A percentile compares a stretch with the other conserved stretches of the same genome.
phyloP scores from a whole-genome alignment of 2,329 filamentous ascomycete species.

The Nothopassalora personata region DNA sequence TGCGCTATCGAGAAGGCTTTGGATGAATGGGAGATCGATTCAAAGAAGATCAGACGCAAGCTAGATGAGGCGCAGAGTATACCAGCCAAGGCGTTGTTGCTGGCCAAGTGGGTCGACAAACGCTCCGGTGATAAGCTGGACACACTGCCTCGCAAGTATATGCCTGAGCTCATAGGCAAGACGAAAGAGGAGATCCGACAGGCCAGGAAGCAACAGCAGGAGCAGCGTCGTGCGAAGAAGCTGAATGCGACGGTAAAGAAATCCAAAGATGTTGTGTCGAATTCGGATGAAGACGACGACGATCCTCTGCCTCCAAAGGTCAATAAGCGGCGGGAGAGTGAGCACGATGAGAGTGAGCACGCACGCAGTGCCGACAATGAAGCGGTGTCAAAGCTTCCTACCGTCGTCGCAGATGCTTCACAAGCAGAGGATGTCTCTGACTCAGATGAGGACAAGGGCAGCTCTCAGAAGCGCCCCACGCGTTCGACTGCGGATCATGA shows the following conservation, averaged over 20 bases:
- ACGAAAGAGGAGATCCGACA: slow-evolving; percentile 13
- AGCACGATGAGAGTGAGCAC: too few relatives aligned
- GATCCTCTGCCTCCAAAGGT: neutral
- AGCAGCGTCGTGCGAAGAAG: neutral
- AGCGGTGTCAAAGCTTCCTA: too few relatives aligned
- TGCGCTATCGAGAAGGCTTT: slow-evolving; percentile 28
- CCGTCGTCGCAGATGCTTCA: too few relatives aligned
- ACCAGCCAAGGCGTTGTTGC: slow-evolving; percentile 16
- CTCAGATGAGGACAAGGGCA: neutral
- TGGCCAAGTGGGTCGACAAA: slow-evolving; percentile 18
- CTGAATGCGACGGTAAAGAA: neutral
- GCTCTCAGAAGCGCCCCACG: neutral
- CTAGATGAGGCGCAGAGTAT: slow-evolving; percentile 14
- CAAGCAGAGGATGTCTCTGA: neutral
- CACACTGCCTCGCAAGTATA: slow-evolving; percentile 13
- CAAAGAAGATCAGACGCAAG: slow-evolving; percentile 14
- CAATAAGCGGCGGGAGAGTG: too few relatives aligned
- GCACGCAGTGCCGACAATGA: too few relatives aligned
- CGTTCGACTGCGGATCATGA: neutral
- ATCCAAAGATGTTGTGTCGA: slow-evolving; percentile 1
- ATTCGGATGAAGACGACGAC: neutral
- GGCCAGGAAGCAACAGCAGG: slow-evolving; percentile 13
- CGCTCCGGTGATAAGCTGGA: slow-evolving; percentile 6
- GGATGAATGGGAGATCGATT: slow-evolving; percentile 16
- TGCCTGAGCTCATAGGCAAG: slow-evolving; percentile 16